These are phyloP conservation scores for Blastobotrys petasosporus DNA, from an alignment of 1,139 yeast genomes.

Conservation along the genomic window DNA sequence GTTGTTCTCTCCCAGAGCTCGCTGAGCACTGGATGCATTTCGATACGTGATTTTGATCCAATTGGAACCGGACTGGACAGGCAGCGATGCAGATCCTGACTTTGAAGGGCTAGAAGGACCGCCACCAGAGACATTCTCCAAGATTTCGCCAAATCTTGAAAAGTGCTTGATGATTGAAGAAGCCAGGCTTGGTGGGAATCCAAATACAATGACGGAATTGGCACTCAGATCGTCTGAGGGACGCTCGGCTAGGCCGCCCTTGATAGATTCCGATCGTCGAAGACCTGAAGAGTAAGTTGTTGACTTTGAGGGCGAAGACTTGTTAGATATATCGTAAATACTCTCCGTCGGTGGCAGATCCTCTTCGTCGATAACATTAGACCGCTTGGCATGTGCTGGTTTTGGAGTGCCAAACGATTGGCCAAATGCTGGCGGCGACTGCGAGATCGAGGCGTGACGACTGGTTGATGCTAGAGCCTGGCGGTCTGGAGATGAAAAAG, in stretches of 20 bases:
- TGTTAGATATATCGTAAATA: slow-evolving; percentile 27
- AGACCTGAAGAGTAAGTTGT: not conserved
- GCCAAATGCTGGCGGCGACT: slow-evolving; percentile 18
- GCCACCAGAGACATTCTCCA: slow-evolving; percentile 52
- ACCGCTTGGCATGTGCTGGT: slow-evolving; percentile 23
- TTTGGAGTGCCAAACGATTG: slow-evolving; percentile 28
- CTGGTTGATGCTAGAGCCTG: slow-evolving; percentile 14
- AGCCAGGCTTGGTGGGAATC: slow-evolving; percentile 75
- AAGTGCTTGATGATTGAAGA: slow-evolving; percentile 66
- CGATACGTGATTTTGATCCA: slow-evolving; percentile 88
- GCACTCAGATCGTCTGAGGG: slow-evolving; percentile 3
- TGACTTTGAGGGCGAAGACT: not conserved
- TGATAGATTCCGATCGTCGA: slow-evolving; percentile 6
- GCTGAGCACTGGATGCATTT: slow-evolving; percentile 65
- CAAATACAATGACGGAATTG: slow-evolving; percentile 74
- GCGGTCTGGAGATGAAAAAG: slow-evolving; percentile 19
- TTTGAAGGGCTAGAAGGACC: slow-evolving; percentile 18
- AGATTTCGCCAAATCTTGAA: slow-evolving; percentile 69
- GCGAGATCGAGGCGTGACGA: slow-evolving; percentile 11
- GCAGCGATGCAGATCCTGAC: slow-evolving; percentile 41
- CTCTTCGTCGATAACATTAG: slow-evolving; percentile 24
- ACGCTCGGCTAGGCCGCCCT: not conserved
- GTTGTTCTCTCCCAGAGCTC: slow-evolving; percentile 83
- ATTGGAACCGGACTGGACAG: slow-evolving; percentile 75
- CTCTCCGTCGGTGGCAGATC: slow-evolving; percentile 35